Evolutionary conservation across 345 rosid genomes (phyloP).

Genomic region (Garcia nutans): DNA sequence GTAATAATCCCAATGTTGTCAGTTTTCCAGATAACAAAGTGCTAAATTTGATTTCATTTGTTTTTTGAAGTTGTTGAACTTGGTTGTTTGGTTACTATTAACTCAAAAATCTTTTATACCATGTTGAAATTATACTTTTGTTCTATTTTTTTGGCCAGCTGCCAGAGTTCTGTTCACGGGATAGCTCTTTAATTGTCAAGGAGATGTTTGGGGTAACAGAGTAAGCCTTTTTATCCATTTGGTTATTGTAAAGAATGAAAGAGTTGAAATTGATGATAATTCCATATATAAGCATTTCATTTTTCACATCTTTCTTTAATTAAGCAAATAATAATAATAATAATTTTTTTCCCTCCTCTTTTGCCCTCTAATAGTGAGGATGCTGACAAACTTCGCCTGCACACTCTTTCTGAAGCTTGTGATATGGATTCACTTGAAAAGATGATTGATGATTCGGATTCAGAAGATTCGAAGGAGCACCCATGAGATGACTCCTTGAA

Average conservation of each 20-base stretch:
- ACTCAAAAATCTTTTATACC: background rate
- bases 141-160: slow-evolving; percentile 47
- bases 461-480: slow-evolving; percentile 42
- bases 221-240: slow-evolving; percentile 43
- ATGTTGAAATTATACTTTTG: slow-evolving; percentile 17
- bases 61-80: background rate
- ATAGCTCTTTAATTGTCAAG: slow-evolving; percentile 76
- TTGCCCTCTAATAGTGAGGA: slow-evolving; percentile 58
- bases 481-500: slow-evolving; percentile 21
- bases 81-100: background rate
- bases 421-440: slow-evolving; percentile 80
- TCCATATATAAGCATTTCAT: background rate
- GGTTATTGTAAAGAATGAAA: background rate
- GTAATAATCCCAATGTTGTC: too few relatives aligned
- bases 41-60: background rate
- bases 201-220: slow-evolving; percentile 94
- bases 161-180: slow-evolving; percentile 81
- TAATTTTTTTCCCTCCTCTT: background rate
- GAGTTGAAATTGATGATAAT: slow-evolving; percentile 1
- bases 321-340: background rate
- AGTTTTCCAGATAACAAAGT: background rate
- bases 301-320: background rate
- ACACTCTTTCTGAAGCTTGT: slow-evolving; percentile 78
- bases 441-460: slow-evolving; percentile 66
- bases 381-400: slow-evolving; percentile 68